Conservation (phyloP, 2,329 filamentous ascomycete species). For the Verticillium klebahnii region DNA sequence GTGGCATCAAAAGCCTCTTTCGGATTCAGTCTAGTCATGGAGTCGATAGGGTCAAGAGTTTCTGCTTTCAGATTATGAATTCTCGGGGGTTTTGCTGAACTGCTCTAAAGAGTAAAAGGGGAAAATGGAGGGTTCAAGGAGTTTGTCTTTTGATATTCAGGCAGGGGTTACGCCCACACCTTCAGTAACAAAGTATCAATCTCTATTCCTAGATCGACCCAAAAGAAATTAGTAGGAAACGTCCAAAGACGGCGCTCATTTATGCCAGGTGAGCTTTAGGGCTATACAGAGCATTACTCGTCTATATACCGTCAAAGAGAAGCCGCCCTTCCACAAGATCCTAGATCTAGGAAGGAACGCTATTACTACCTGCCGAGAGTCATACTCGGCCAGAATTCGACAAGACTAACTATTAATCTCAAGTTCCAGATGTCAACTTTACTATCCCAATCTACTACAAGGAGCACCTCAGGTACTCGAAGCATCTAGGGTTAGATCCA, state of each 20-base stretch:
- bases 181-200: constrained; percentile 7
- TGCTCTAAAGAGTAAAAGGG: constrained; percentile 6
- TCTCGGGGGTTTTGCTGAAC: constrained; percentile 5
- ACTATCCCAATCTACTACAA: constrained; percentile 18
- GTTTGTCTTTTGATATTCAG: constrained; percentile 5
- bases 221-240: too few species aligned
- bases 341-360: too few species aligned
- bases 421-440: constrained; percentile 20
- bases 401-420: constrained; percentile 10
- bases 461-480: constrained; percentile 19
- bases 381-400: background rate
- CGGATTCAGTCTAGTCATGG: constrained; percentile 9
- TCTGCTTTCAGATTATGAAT: constrained; percentile 3
- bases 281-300: too few species aligned
- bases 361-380: too few species aligned
- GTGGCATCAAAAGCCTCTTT: constrained; percentile 8
- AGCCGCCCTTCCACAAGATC: too few species aligned
- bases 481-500: constrained; percentile 20
- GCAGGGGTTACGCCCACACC: constrained; percentile 2
- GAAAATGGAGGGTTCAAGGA: constrained; percentile 9
- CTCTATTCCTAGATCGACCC: too few species aligned
- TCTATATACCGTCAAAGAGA: too few species aligned
- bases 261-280: too few species aligned
- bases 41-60: constrained; percentile 8
- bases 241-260: too few species aligned